Conservation (phyloP, 768 basidiomycete species). For the Pleurotus djamor region DNA sequence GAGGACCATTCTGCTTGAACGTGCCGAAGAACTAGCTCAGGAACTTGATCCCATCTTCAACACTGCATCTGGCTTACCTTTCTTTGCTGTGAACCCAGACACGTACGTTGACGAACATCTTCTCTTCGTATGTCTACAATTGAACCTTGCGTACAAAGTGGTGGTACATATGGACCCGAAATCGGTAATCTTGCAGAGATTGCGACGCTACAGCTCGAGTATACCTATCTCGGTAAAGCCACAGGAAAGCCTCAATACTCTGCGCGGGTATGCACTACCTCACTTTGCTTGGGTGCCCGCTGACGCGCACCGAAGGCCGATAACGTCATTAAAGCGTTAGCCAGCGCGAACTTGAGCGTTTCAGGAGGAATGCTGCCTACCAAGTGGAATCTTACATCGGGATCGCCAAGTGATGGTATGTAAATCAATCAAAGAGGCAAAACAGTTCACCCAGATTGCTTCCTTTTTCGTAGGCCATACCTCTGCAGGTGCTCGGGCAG, state of each 20-base stretch:
- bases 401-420: conserved; percentile 45
- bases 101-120: conserved; percentile 32
- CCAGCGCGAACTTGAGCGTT: conserved; percentile 36
- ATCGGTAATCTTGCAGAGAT: conserved; percentile 69
- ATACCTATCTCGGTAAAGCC: conserved; percentile 76
- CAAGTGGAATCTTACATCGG: conserved; percentile 50
- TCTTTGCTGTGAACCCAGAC: conserved; percentile 64
- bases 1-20: conserved; percentile 57
- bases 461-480: conserved; percentile 32
- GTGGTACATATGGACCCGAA: conserved; percentile 28
- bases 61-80: conserved; percentile 68
- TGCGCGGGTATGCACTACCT: conserved; percentile 40
- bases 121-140: too few relatives aligned
- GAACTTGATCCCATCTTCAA: conserved; percentile 72
- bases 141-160: conserved; percentile 16
- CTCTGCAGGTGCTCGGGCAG: conserved; percentile 65
- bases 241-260: conserved; percentile 69
- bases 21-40: conserved; percentile 78
- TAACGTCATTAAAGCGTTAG: conserved; percentile 44
- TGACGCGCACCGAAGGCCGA: conserved; percentile 34
- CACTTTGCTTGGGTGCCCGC: too few relatives aligned
- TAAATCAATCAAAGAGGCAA: conserved; percentile 6
- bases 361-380: conserved; percentile 67
- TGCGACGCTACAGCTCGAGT: conserved; percentile 80
- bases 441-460: too few relatives aligned